Conservation (phyloP, 495 filamentous ascomycete species). For the Cenococcum geophilum region DNA sequence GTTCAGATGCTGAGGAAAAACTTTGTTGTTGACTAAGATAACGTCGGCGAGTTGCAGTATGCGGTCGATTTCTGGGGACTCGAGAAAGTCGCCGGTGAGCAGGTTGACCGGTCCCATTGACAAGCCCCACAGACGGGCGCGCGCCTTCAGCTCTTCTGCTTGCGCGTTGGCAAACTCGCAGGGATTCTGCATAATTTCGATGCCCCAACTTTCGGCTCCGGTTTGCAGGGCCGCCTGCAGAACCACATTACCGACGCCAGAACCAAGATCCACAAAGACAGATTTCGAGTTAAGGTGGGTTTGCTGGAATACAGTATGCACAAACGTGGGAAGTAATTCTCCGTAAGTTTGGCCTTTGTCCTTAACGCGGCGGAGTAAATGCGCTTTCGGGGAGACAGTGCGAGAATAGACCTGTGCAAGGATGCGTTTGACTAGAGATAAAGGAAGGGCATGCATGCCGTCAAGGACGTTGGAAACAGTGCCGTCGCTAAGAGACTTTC, state of each 20-base stretch:
- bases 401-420: constrained; percentile 84
- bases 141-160: constrained; percentile 63
- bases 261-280: constrained; percentile 89
- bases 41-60: constrained; percentile 81
- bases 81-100: constrained; percentile 77
- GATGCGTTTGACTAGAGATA: constrained; percentile 71
- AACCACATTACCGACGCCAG: constrained; percentile 91
- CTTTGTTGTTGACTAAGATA: constrained; percentile 94
- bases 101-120: constrained; percentile 70
- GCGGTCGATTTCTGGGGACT: constrained; percentile 60
- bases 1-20: constrained; percentile 81
- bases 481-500: constrained; percentile 43
- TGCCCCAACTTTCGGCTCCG: constrained; percentile 92
- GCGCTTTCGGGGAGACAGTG: constrained; percentile 82
- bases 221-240: constrained; percentile 90
- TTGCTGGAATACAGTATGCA: constrained; percentile 71
- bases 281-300: constrained; percentile 69
- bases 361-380: constrained; percentile 72
- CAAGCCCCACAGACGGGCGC: constrained; percentile 87
- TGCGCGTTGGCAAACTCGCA: constrained; percentile 32
- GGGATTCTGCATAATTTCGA: constrained; percentile 69
- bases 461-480: constrained; percentile 65
- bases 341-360: constrained; percentile 89
- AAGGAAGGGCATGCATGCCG: constrained; percentile 54
- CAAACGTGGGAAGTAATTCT: constrained; percentile 79